Evolutionary conservation across 2,329 filamentous ascomycete genomes (phyloP).

Genomic region (Aspergillus glaucus): DNA sequence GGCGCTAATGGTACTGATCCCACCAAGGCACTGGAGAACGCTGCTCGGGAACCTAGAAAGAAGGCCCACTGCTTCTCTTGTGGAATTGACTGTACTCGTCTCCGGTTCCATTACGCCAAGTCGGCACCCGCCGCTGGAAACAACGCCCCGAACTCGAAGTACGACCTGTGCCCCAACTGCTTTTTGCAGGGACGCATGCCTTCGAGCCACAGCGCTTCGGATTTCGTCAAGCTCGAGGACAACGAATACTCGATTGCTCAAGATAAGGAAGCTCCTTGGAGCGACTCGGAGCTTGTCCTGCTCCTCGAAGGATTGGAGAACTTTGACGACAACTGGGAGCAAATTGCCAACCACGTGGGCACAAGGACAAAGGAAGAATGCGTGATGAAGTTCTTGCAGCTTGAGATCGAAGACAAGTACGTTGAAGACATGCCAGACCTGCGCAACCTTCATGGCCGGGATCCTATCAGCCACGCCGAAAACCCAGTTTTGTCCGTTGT

Average conservation of each 20-base stretch:
- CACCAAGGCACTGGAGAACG: slow-evolving; percentile 57
- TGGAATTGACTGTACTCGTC: slow-evolving; percentile 76
- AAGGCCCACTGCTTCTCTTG: slow-evolving; percentile 81
- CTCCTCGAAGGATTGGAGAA: slow-evolving; percentile 85
- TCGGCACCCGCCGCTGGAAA: slow-evolving; percentile 50
- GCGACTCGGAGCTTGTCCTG: slow-evolving; percentile 79
- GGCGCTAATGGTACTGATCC: slow-evolving; percentile 61
- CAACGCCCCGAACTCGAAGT: slow-evolving; percentile 56
- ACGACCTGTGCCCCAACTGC: slow-evolving; percentile 87
- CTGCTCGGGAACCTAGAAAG: slow-evolving; percentile 58
- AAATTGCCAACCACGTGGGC: slow-evolving; percentile 85
- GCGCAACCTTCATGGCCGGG: slow-evolving; percentile 66
- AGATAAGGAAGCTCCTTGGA: slow-evolving; percentile 84
- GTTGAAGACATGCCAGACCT: slow-evolving; percentile 69
- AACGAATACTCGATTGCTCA: slow-evolving; percentile 70
- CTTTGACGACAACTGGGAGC: slow-evolving; percentile 93
- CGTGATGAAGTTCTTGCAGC: slow-evolving; percentile 88
- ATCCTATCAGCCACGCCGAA: slow-evolving; percentile 86
- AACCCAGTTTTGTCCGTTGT: slow-evolving; percentile 97
- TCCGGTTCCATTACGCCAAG: slow-evolving; percentile 66
- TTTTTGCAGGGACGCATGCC: slow-evolving; percentile 81
- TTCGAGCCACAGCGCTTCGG: slow-evolving; percentile 65
- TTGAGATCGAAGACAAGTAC: slow-evolving; percentile 97
- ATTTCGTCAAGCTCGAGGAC: slow-evolving; percentile 87
- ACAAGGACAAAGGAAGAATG: slow-evolving; percentile 92